phyloP scores from a whole-genome alignment of 2,329 filamentous ascomycete species.

The Didymella keratinophila region DNA sequence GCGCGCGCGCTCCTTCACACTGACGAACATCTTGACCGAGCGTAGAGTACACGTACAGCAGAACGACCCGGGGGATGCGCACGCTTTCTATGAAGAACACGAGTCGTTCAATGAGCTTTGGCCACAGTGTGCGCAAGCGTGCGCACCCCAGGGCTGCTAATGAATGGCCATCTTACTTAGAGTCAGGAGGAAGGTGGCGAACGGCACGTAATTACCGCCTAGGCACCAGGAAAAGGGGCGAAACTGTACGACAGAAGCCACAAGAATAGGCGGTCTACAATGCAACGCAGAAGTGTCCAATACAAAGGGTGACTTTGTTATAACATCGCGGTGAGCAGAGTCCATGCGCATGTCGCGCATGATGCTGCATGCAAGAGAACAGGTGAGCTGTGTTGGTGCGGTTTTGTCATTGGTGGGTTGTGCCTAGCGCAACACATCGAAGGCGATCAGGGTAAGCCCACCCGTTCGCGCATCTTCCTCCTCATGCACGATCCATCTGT shows the following conservation, averaged over 20 bases:
- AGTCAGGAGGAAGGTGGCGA: slow-evolving; percentile 21
- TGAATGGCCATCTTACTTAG: slow-evolving; percentile 16
- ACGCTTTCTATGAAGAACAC: slow-evolving; percentile 16
- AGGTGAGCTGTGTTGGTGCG: neutral
- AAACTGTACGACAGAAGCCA: slow-evolving; percentile 14
- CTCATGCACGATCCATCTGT: slow-evolving; percentile 5
- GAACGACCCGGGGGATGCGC: slow-evolving; percentile 14
- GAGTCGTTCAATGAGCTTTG: slow-evolving; percentile 16
- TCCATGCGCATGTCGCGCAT: slow-evolving; percentile 9
- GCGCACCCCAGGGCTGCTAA: slow-evolving; percentile 15
- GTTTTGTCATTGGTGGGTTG: neutral
- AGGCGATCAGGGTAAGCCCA: slow-evolving; percentile 14
- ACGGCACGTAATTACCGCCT: slow-evolving; percentile 21
- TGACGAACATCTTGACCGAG: slow-evolving; percentile 23
- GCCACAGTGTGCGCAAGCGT: slow-evolving; percentile 17
- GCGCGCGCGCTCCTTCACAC: slow-evolving; percentile 26
- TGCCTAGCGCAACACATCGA: neutral
- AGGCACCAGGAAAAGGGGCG: slow-evolving; percentile 20
- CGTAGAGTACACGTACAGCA: slow-evolving; percentile 14
- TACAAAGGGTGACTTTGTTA: neutral
- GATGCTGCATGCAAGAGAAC: slow-evolving; percentile 8
- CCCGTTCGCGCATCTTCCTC: slow-evolving; percentile 16
- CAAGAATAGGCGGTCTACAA: neutral
- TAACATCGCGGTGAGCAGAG: neutral
- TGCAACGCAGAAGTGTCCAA: too few species aligned